Base-by-base conservation (phyloP, 2,329 filamentous ascomycete species). In the Sporothrix globosa region DNA sequence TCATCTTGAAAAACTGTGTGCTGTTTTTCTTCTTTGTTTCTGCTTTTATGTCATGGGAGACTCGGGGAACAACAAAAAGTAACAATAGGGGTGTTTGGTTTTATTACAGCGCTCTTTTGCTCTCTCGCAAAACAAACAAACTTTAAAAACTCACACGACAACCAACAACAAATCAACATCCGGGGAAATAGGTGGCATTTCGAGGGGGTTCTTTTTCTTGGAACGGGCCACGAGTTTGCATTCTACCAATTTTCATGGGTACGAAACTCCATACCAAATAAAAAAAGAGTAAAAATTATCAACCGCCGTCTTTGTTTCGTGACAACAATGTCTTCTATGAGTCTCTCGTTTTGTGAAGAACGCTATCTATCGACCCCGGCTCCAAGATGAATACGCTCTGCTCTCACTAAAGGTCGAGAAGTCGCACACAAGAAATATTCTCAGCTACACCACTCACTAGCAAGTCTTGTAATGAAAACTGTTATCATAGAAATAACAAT, bases 21-120 rank as follows among this genome's bases (percentile, higher is more conserved):
- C 41, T 44, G 41, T 54, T 46, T n/a, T 30, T 60, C 44, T 60
- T 52, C n/a, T 44, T 63, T 56, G 69, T 41, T 61, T 44, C 44
- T 71, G 52, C 53, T 60, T 27, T 34, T 66, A 27, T 19, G 48
- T 68, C 21, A 67, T 67, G 67, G 66, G 39, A 27, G 54, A 61
- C 11, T 27, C 30, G 66, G 66, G 39, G 66, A 60, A 41, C 41
- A 46, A 53, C 41, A 50, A 61, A 61, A 69, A 58, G 21, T 19
- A 30, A 60, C 56, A 41, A 21, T n/a, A 54, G 30, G 34, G 66
- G 66, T 58, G 66, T 68, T 68, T 30, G 65, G 65, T 67, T 66
- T 50, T 39, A 21, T 67, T 67, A 67, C 65, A 54, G 48, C 61
- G 52, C 41, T 68, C 67, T 24, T 69, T 66, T 66, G 60, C 60